Conservation (phyloP, 2,329 filamentous ascomycete species). For the Hymenoscyphus scutula region DNA sequence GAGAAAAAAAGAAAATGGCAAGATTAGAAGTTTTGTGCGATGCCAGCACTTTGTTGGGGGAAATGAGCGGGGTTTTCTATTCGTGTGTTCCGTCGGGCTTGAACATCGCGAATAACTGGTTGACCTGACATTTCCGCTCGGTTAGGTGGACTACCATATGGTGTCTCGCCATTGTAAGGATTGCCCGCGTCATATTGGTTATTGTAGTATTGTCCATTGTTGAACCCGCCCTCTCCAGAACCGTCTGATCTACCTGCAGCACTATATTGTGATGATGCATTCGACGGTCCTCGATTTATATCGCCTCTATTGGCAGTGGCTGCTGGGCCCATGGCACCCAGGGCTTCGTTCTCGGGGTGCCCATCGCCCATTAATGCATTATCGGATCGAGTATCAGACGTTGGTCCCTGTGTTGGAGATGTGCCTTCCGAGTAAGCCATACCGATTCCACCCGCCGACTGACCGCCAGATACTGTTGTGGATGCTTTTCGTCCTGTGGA, state of each 20-base stretch:
- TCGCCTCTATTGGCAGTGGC: constrained; percentile 63
- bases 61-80: constrained; percentile 90
- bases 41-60: constrained; percentile 89
- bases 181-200: constrained; percentile 58
- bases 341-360: constrained; percentile 70
- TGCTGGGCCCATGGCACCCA: constrained; percentile 77
- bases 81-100: constrained; percentile 85
- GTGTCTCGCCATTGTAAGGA: constrained; percentile 50
- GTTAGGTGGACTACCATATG: constrained; percentile 36
- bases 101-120: constrained; percentile 90
- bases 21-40: constrained; percentile 89
- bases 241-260: constrained; percentile 72
- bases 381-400: constrained; percentile 67
- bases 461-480: constrained; percentile 80
- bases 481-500: constrained; percentile 79
- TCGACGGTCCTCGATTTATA: constrained; percentile 86
- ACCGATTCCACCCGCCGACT: constrained; percentile 51
- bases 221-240: constrained; percentile 52
- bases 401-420: constrained; percentile 63
- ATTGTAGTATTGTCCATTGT: constrained; percentile 51
- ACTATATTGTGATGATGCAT: constrained; percentile 95
- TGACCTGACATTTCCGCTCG: constrained; percentile 52
- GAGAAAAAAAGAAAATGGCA: constrained; percentile 10
- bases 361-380: constrained; percentile 60
- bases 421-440: constrained; percentile 70